phyloP scores from a whole-genome alignment of 2,329 filamentous ascomycete genomes.

The Elsinoe fawcettii region DNA sequence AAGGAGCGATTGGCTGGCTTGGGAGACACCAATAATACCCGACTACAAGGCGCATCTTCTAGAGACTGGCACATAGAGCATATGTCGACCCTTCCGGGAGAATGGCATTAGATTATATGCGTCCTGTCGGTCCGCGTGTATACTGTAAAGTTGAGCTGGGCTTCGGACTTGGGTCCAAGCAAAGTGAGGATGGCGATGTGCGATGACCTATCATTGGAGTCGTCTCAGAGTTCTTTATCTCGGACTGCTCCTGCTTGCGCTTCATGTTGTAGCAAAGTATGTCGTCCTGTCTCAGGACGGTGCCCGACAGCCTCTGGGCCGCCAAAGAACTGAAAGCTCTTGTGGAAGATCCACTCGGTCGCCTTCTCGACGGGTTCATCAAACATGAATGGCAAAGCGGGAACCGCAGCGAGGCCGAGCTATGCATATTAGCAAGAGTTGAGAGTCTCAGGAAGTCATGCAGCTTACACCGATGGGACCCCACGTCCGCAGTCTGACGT shows the following conservation, averaged over 20 bases:
- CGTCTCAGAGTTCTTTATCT: slow-evolving; percentile 33
- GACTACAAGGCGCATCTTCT: slow-evolving; percentile 50
- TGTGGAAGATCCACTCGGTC: slow-evolving; percentile 85
- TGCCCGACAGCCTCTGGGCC: slow-evolving; percentile 51
- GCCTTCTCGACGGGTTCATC: slow-evolving; percentile 88
- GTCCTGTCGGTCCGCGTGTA: neutral
- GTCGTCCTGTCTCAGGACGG: slow-evolving; percentile 32
- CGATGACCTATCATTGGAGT: neutral
- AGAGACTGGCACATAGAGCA: slow-evolving; percentile 16
- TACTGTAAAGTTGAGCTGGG: neutral
- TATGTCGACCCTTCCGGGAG: neutral
- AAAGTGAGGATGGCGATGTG: neutral
- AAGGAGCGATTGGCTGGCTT: slow-evolving; percentile 93
- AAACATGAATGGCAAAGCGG: slow-evolving; percentile 75
- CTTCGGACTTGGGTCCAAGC: neutral
- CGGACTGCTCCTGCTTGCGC: slow-evolving; percentile 25
- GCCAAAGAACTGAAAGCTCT: slow-evolving; percentile 65
- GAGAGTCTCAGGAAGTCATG: neutral
- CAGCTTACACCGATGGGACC: slow-evolving; percentile 76
- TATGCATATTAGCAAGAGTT: slow-evolving; percentile 27
- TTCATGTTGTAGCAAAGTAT: slow-evolving; percentile 31
- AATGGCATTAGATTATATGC: neutral
- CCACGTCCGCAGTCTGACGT: slow-evolving; percentile 68
- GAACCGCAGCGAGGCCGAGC: slow-evolving; percentile 60
- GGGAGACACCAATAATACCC: slow-evolving; percentile 70